Percentiles rank a stretch among this genome's conserved stretches.
phyloP scores from a whole-genome alignment of 148 eudicot species.

The Camellia sinensis region DNA sequence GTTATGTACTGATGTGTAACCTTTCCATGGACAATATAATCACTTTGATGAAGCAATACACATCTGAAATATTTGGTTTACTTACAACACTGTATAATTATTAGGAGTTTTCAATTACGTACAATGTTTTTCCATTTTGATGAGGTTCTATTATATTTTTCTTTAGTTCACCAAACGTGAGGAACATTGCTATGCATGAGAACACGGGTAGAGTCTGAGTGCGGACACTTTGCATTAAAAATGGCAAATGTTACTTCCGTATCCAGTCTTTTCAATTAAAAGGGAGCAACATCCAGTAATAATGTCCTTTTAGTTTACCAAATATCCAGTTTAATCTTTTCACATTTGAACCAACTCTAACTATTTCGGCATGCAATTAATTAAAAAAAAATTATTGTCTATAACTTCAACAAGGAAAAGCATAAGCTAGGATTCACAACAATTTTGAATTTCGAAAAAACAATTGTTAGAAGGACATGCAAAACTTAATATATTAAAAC shows the following conservation, averaged over 20 bases:
- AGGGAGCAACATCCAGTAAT: not conserved
- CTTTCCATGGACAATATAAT: not conserved
- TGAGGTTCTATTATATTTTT: not conserved
- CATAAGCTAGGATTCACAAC: not conserved
- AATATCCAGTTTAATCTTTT: slow-evolving; percentile 1
- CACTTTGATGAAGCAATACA: not conserved
- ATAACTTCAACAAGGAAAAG: not conserved
- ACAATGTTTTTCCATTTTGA: slow-evolving; percentile 3
- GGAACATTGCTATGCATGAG: not conserved
- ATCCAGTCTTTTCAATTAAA: not conserved
- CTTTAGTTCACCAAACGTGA: too few relatives aligned
- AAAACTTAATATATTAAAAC: not conserved
- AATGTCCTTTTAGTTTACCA: not conserved
- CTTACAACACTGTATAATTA: not conserved
- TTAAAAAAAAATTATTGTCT: not conserved
- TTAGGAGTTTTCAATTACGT: not conserved
- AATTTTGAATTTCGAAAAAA: not conserved
- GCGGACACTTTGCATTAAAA: not conserved
- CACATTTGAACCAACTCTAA: not conserved
- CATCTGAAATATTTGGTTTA: not conserved
- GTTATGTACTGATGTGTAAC: not conserved
- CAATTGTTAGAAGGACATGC: not conserved
- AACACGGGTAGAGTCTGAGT: not conserved
- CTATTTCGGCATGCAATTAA: not conserved
- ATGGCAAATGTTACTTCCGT: not conserved